A percentile compares a stretch with the other conserved stretches of the same genome.
phyloP scores from a whole-genome alignment of 2,329 filamentous ascomycete species.

The Fusarium duplospermum region DNA sequence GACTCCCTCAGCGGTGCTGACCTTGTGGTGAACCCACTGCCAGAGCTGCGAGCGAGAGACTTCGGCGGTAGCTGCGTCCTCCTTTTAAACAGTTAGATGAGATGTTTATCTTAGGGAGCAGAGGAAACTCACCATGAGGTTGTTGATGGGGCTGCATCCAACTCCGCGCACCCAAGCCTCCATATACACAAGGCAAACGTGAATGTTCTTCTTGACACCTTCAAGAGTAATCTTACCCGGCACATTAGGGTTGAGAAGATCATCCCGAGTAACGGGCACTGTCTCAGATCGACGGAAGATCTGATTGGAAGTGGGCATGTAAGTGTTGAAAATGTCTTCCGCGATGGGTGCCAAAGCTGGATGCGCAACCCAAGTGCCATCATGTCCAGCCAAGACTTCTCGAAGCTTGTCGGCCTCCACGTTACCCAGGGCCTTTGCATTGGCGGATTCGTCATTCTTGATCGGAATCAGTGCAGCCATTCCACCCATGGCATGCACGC shows the following conservation, averaged over 20 bases:
- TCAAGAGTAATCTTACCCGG: slow-evolving; percentile 92
- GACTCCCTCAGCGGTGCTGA: slow-evolving; percentile 81
- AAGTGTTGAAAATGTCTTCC: slow-evolving; percentile 92
- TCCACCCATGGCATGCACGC: slow-evolving; percentile 98
- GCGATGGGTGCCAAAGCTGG: slow-evolving; percentile 91
- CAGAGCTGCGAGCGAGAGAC: slow-evolving; percentile 94
- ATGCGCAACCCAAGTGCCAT: slow-evolving; percentile 97
- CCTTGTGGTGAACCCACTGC: slow-evolving; percentile 86
- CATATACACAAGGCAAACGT: slow-evolving; percentile 97
- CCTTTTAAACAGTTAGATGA: slow-evolving; percentile 49
- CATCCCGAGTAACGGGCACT: slow-evolving; percentile 84
- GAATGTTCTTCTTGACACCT: slow-evolving; percentile 96
- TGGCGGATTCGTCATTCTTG: slow-evolving; percentile 91
- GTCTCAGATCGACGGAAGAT: slow-evolving; percentile 92
- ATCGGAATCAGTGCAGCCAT: slow-evolving; percentile 99
- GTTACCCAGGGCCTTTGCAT: slow-evolving; percentile 92
- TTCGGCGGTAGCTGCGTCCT: slow-evolving; percentile 97
- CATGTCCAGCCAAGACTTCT: slow-evolving; percentile 93
- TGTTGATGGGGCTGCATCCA: slow-evolving; percentile 98
- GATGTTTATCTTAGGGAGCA: background rate
- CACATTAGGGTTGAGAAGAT: slow-evolving; percentile 97
- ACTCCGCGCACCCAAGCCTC: slow-evolving; percentile 96
- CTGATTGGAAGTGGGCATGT: slow-evolving; percentile 99
- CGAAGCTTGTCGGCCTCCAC: slow-evolving; percentile 96
- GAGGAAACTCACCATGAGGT: slow-evolving; percentile 72